Evolutionary conservation across 495 filamentous ascomycete genomes (phyloP), one percentile per base, ranked within the genome.

Genomic region (Penicillium robsamsonii): DNA sequence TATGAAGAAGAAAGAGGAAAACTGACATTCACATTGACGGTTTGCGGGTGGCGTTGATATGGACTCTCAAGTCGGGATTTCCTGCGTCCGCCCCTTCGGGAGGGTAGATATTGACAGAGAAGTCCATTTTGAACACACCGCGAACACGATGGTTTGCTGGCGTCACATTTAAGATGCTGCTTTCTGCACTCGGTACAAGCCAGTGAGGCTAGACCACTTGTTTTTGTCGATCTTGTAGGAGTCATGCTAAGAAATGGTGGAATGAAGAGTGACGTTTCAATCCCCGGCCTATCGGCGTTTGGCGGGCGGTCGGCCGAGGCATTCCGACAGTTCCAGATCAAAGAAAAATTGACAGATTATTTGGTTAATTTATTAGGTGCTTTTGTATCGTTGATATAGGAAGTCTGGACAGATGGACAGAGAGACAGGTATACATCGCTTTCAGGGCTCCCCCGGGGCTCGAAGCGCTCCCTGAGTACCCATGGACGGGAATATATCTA

Each of bases 141-240:
- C 9, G 71, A 68, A 53, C 73, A 75, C 10, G 68, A 64, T 7
- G 73, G 73, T 29, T 59, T 69, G 13, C 59, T 61, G 4, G 67
- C 72, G 18, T 77, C 72, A 44, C 74, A 77, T 63, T 75, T 75
- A 17, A 77, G 57, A 57, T 77, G 74, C 25, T 77, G 72, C 48
- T 74, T 74, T 17, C 74, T 65, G 63, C 74, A 77, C 46, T 73
- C 72, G 2, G 70, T 74, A 42, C 74, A 77, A n/a, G 74, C 74
- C 9, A 77, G 60, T 5, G 73, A 66, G 25, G 56, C 62, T 30
- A 68, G 49, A 7, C 65, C 65, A 49, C 49, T 68, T 31, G 57
- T 44, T 42, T 66, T 68, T 3, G 65, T 63, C n/a, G 35, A 38
- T n/a, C 35, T 38, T 33, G 52, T 53, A 7, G 58, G 55, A 22